Conservation (phyloP, 2,329 filamentous ascomycete genomes). For the Diplodia mutila region DNA sequence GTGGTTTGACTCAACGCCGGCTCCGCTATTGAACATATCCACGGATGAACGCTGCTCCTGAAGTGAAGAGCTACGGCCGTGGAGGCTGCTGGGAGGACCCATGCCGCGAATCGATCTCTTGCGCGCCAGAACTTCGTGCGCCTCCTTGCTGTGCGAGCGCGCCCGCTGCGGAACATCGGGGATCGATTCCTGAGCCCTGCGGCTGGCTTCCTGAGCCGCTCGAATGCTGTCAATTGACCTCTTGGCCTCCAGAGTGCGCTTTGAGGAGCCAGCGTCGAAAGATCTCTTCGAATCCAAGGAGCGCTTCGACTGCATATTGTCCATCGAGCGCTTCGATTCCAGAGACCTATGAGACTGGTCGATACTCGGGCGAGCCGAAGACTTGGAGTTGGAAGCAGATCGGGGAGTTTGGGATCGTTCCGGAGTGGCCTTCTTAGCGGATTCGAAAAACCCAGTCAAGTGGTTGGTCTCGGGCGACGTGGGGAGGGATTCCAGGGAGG, state of each 20-base stretch:
- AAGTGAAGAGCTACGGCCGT: slow-evolving; percentile 58
- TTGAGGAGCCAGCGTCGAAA: background rate
- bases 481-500: slow-evolving; percentile 52
- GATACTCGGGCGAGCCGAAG: slow-evolving; percentile 12
- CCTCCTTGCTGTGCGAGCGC: slow-evolving; percentile 86
- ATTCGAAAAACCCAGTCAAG: slow-evolving; percentile 61
- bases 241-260: slow-evolving; percentile 7
- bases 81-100: slow-evolving; percentile 42
- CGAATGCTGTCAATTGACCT: slow-evolving; percentile 22
- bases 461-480: slow-evolving; percentile 60
- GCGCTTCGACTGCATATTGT: slow-evolving; percentile 16
- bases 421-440: slow-evolving; percentile 45
- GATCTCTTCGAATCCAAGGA: slow-evolving; percentile 18
- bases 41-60: slow-evolving; percentile 57
- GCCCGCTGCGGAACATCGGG: slow-evolving; percentile 78
- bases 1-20: slow-evolving; percentile 55
- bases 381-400: slow-evolving; percentile 29
- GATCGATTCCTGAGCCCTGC: slow-evolving; percentile 53
- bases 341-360: slow-evolving; percentile 11
- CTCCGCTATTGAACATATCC: slow-evolving; percentile 47
- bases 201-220: slow-evolving; percentile 7
- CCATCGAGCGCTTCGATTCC: slow-evolving; percentile 21
- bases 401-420: slow-evolving; percentile 29
- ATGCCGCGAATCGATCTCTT: slow-evolving; percentile 62
- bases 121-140: slow-evolving; percentile 74